These are phyloP conservation scores for Coemansia sp. DNA, from an alignment of 192 early-diverging fungal genomes.

Conservation along the genomic window DNA sequence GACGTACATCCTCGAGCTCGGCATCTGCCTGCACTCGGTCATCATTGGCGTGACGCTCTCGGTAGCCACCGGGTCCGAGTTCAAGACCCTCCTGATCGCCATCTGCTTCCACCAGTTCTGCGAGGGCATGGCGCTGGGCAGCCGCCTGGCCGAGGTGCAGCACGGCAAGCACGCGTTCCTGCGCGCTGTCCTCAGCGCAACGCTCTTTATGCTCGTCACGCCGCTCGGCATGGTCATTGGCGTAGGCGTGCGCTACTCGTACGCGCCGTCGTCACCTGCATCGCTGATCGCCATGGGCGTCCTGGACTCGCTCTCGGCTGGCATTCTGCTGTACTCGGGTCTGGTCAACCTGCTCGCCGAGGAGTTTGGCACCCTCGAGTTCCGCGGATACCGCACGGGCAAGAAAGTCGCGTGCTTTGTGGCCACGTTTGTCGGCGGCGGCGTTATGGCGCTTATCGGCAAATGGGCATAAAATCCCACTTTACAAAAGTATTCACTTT, in stretches of 20 bases:
- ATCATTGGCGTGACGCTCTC: slow-evolving; percentile 71
- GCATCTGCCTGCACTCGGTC: slow-evolving; percentile 75
- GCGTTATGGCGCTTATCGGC: slow-evolving; percentile 74
- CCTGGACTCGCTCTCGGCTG: slow-evolving; percentile 75
- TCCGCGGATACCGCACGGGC: slow-evolving; percentile 45
- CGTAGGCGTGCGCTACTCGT: slow-evolving; percentile 66
- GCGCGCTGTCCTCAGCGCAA: slow-evolving; percentile 48
- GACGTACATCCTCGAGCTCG: slow-evolving; percentile 72
- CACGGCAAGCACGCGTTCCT: slow-evolving; percentile 21
- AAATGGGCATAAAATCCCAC: slow-evolving; percentile 58
- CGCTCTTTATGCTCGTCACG: slow-evolving; percentile 68
- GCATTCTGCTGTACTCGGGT: slow-evolving; percentile 78
- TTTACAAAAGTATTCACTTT: neutral
- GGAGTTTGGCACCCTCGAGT: slow-evolving; percentile 61
- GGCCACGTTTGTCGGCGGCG: slow-evolving; percentile 67
- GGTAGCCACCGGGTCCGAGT: slow-evolving; percentile 53
- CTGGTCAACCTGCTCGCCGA: slow-evolving; percentile 69
- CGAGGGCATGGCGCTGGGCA: slow-evolving; percentile 76
- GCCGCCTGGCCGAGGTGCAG: slow-evolving; percentile 61
- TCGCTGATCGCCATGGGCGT: slow-evolving; percentile 67
- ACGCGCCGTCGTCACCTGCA: slow-evolving; percentile 58
- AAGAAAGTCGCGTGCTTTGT: slow-evolving; percentile 58
- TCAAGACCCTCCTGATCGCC: slow-evolving; percentile 61
- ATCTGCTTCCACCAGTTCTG: slow-evolving; percentile 75
- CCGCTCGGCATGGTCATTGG: slow-evolving; percentile 80